Evolutionary conservation across 805 yeast species (phyloP).

Genomic region (Kazachstania viticola): DNA sequence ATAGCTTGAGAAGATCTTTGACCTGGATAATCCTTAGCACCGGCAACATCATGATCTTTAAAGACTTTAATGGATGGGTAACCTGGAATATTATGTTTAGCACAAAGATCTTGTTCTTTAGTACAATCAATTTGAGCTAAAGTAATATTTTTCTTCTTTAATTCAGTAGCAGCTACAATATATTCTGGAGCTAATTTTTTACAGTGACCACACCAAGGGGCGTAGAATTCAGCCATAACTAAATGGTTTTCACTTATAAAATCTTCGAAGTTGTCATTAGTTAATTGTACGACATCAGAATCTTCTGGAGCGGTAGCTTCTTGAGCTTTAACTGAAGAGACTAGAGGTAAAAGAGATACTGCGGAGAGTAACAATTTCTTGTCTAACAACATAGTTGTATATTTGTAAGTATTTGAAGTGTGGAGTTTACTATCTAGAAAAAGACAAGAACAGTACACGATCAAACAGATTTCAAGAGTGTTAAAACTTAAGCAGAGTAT

Average conservation of each 20-base stretch:
- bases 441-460: no score
- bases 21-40: conserved; percentile 60
- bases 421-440: no score
- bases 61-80: conserved; percentile 78
- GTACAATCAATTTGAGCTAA: conserved; percentile 84
- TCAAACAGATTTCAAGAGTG: no score
- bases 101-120: conserved; percentile 61
- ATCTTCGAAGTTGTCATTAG: conserved; percentile 49
- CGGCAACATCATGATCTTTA: conserved; percentile 36
- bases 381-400: conserved; percentile 6
- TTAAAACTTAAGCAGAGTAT: no score
- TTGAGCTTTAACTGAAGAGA: conserved; percentile 25
- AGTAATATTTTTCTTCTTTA: conserved; percentile 48
- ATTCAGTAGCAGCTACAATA: conserved; percentile 66
- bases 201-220: conserved; percentile 98
- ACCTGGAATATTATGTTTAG: conserved; percentile 57
- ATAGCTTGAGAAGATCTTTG: conserved; percentile 76
- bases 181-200: conserved; percentile 77
- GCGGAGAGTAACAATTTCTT: conserved; percentile 12
- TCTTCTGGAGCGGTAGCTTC: conserved; percentile 69
- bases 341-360: conserved; percentile 15
- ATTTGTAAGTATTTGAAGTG: no score
- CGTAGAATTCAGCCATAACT: conserved; percentile 79
- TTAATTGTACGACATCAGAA: conserved; percentile 77
- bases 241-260: conserved; percentile 64